A percentile compares a stretch with the other conserved stretches of the same genome.
Evolutionary conservation across 352 stramenopile genomes (phyloP).

Genomic region (Pythium vanterpoolii): DNA sequence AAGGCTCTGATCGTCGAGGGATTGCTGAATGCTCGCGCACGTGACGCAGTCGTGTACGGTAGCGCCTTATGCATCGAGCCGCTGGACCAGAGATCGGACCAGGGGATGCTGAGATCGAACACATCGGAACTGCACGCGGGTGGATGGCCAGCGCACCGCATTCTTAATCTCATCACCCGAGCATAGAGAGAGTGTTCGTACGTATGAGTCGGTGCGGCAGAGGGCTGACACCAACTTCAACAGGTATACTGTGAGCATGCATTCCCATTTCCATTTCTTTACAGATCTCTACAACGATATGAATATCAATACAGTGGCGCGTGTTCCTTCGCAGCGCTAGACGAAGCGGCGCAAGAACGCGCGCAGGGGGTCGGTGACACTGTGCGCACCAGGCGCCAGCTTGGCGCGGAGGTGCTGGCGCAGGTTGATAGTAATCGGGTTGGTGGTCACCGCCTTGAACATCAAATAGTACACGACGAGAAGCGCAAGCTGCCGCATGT

Average conservation of each 20-base stretch:
- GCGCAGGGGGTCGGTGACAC: neutral
- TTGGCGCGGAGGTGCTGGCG: conserved; percentile 14
- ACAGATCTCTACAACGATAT: neutral
- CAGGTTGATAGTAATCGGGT: conserved; percentile 8
- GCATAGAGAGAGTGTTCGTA: too few relatives aligned
- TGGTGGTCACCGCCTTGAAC: conserved; percentile 15
- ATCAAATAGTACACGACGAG: conserved; percentile 15
- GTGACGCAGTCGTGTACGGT: too few relatives aligned
- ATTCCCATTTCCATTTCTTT: neutral
- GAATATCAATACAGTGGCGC: neutral
- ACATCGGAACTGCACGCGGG: neutral
- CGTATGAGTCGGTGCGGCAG: too few relatives aligned
- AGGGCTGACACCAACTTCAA: too few relatives aligned
- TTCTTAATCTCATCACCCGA: too few relatives aligned
- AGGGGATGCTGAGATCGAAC: neutral
- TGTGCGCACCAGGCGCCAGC: neutral
- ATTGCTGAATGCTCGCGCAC: too few relatives aligned
- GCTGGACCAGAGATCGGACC: neutral
- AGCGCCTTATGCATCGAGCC: too few relatives aligned
- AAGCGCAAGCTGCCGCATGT: conserved; percentile 11
- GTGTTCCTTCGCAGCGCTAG: neutral
- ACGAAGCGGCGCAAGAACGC: conserved; percentile 2
- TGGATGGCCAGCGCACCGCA: too few relatives aligned
- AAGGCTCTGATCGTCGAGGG: too few relatives aligned
- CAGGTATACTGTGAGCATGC: too few relatives aligned